Evolutionary conservation across 352 stramenopile species (phyloP), one percentile per base, ranked within the genome.

Genomic region (Aphanomyces stellatus): DNA sequence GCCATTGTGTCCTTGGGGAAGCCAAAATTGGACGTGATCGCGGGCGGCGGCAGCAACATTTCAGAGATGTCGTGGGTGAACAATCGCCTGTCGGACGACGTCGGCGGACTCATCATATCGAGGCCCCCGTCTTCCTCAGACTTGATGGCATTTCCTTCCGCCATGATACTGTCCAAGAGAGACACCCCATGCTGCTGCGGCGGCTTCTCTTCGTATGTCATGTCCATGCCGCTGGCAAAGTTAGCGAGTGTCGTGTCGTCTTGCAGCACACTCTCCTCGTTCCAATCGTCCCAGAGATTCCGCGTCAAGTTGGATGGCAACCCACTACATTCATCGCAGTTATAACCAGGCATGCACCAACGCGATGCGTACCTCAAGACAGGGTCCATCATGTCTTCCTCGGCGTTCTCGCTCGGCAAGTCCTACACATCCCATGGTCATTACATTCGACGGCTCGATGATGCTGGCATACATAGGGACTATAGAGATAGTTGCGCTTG

Each of bases 271-370:
- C 88, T 84, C 65, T 75, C 82, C 62, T 93, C 85, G 65, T 90
- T 94, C 86, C 86, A 94, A 72, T 94, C 86, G 62, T 92, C 84
- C 86, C 86, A 94, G 24, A 94, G 71, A 69, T 94, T 94, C 42
- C 86, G 82, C 43, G 82, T 91, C 69, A 91, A 72, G 40, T 78
- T 88, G n/a, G 81, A 88, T 55, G 84, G 88, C 6, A 93, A 74
- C 2, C 82, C 86, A 13, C 86, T 94, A 56, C 28, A 60, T 11
- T 57, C 33, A 33, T 41, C 15, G 53, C 51, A 51, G 15, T 55
- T 19, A 65, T 49, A 8, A 59, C 2, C 30, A 31, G 41, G 2
- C 5, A 41, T 41, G 56, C 6, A 40, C n/a, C 25, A 43, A 31
- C 41, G 41, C 8, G 22, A 15, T 34, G 22, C 49, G 22, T 67